Percentiles rank a stretch among this genome's conserved stretches.
These are phyloP conservation scores for Pythium guiyangense DNA, from an alignment of 352 stramenopile genomes.

Conservation along the genomic window DNA sequence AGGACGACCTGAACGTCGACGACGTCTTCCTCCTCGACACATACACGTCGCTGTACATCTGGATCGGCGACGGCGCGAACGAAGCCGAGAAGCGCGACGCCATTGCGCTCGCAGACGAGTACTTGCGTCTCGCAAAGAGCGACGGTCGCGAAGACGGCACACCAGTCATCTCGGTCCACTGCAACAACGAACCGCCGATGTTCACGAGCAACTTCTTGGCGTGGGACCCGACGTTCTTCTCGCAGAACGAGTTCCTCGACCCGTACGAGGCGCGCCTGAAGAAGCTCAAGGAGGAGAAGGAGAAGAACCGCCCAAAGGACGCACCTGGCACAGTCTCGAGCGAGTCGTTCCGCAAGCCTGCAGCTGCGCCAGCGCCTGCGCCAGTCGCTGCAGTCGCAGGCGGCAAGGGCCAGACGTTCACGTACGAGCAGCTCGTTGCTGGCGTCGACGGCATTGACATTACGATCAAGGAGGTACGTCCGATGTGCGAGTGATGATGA, in stretches of 20 bases:
- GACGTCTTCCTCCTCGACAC: conserved; percentile 92
- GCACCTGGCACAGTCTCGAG: conserved; percentile 50
- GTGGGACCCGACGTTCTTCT: conserved; percentile 81
- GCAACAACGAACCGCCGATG: conserved; percentile 79
- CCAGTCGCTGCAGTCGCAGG: conserved; percentile 6
- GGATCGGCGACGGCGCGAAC: conserved; percentile 80
- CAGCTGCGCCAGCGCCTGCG: conserved; percentile 7
- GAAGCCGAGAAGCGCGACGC: conserved; percentile 69
- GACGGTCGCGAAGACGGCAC: conserved; percentile 82
- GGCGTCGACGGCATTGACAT: conserved; percentile 81
- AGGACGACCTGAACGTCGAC: conserved; percentile 89
- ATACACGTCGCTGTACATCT: conserved; percentile 89
- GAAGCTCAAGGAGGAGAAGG: conserved; percentile 76
- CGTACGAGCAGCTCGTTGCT: conserved; percentile 60
- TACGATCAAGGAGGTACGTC: conserved; percentile 55
- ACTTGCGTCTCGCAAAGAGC: conserved; percentile 63
- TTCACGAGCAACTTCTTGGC: conserved; percentile 91
- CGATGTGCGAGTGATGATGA: background rate
- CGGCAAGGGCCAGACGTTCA: conserved; percentile 35
- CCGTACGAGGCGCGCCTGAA: conserved; percentile 84
- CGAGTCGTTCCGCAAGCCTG: conserved; percentile 23
- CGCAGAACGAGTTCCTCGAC: conserved; percentile 87
- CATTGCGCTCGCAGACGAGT: conserved; percentile 62
- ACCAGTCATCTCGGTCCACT: conserved; percentile 77
- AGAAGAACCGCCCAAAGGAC: conserved; percentile 62